A percentile compares a stretch with the other conserved stretches of the same genome.
Conservation (phyloP, 306 rosid genomes). For the Arachis stenosperma region DNA sequence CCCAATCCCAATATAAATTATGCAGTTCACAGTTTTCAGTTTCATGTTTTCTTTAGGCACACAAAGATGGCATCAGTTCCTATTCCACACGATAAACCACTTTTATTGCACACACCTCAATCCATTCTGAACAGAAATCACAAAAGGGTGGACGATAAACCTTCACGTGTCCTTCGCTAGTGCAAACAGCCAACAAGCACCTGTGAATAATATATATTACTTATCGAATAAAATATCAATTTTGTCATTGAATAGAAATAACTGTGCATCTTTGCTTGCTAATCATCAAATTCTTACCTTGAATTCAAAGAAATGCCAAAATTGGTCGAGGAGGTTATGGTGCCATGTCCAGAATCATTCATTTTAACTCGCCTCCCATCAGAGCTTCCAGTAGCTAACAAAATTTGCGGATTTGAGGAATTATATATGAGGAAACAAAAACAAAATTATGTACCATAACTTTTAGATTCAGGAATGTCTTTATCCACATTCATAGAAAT, state of each 20-base stretch:
- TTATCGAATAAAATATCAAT: slow-evolving; percentile 16
- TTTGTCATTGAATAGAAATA: slow-evolving; percentile 15
- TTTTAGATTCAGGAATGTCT: no score
- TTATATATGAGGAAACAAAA: no score
- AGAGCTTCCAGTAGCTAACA: no score
- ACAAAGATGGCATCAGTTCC: slow-evolving; percentile 25
- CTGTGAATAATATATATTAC: slow-evolving; percentile 39
- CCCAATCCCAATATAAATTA: slow-evolving; percentile 21
- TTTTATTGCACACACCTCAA: slow-evolving; percentile 62
- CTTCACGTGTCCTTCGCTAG: slow-evolving; percentile 75
- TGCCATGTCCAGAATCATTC: no score
- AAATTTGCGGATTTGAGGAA: no score
- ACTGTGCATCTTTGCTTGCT: no score
- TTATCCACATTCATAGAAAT: no score
- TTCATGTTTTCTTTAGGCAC: slow-evolving; percentile 11
- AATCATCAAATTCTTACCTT: no score
- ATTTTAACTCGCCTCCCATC: no score
- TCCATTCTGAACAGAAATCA: slow-evolving; percentile 87
- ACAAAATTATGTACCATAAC: no score
- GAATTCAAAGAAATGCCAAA: no score
- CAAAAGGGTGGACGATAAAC: slow-evolving; percentile 79
- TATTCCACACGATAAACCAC: slow-evolving; percentile 17
- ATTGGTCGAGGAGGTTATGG: no score
- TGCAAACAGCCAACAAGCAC: slow-evolving; percentile 90
- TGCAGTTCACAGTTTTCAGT: slow-evolving; percentile 31